Percentiles rank a stretch among this genome's conserved stretches.
Conservation (phyloP, 2,329 filamentous ascomycete genomes). For the Sporothrix variecibatus region DNA sequence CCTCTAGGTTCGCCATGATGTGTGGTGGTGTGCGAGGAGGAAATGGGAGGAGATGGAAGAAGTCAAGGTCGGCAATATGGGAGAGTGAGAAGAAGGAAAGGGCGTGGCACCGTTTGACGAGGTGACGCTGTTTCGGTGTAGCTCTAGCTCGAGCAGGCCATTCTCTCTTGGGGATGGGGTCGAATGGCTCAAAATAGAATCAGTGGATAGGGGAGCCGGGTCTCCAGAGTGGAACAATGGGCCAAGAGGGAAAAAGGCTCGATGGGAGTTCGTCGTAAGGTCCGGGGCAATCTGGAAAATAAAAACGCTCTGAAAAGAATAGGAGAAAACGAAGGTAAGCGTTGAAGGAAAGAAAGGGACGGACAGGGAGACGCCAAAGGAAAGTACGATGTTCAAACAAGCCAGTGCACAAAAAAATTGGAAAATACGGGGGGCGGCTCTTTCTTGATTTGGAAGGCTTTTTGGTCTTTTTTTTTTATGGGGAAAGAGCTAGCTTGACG, state of each 20-base stretch:
- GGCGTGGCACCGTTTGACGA: not conserved
- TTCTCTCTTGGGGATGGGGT: slow-evolving; percentile 11
- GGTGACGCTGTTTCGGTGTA: not conserved
- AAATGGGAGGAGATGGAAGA: not conserved
- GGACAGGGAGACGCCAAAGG: not conserved
- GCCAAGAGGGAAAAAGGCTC: not conserved
- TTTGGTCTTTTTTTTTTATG: slow-evolving; percentile 10
- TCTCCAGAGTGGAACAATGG: not conserved
- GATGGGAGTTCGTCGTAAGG: not conserved
- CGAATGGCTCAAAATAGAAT: slow-evolving; percentile 13
- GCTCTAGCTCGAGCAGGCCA: slow-evolving; percentile 17
- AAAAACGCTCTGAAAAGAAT: no score
- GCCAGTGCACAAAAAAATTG: not conserved
- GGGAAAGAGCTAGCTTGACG: slow-evolving; percentile 15
- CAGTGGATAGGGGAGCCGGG: not conserved
- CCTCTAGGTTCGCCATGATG: slow-evolving; percentile 22
- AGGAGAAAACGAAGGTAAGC: no score
- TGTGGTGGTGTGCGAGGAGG: not conserved
- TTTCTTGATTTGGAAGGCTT: slow-evolving; percentile 20
- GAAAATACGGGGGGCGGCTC: not conserved
- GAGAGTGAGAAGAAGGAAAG: not conserved
- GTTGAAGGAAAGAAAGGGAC: not conserved
- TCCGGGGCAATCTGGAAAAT: not conserved
- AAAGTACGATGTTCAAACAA: slow-evolving; percentile 1
- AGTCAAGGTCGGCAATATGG: not conserved